phyloP scores from a whole-genome alignment of 2,329 filamentous ascomycete species.

The Aulographum hederae region DNA sequence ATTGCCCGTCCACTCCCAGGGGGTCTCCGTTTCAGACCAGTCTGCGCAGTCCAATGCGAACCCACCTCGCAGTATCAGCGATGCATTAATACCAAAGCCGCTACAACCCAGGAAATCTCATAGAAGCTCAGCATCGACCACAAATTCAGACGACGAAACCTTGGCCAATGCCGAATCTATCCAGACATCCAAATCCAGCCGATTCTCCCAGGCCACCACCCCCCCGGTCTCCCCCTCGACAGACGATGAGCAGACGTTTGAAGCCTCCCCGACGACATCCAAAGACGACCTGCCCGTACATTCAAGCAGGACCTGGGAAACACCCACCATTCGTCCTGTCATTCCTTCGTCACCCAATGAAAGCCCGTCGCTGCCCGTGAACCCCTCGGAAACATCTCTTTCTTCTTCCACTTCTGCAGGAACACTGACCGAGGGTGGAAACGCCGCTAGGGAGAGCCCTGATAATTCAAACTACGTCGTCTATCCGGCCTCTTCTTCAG shows the following conservation, averaged over 20 bases:
- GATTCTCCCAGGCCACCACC: slow-evolving; percentile 20
- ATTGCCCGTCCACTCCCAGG: slow-evolving; percentile 18
- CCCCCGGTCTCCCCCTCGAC: slow-evolving; percentile 17
- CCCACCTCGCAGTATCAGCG: not conserved
- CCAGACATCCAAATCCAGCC: slow-evolving; percentile 17
- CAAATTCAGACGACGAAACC: slow-evolving; percentile 19
- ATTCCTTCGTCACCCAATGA: too few species aligned
- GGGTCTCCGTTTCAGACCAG: slow-evolving; percentile 19
- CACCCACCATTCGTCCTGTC: too few species aligned
- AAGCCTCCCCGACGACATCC: not conserved
- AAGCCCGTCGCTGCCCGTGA: too few species aligned
- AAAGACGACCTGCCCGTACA: too few species aligned
- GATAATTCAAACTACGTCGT: too few species aligned
- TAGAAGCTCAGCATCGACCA: slow-evolving; percentile 19
- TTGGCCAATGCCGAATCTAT: slow-evolving; percentile 13
- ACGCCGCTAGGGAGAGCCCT: too few species aligned
- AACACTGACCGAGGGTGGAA: too few species aligned
- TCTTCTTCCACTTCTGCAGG: too few species aligned
- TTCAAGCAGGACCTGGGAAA: too few species aligned
- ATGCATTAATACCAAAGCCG: slow-evolving; percentile 15
- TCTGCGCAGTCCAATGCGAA: slow-evolving; percentile 1
- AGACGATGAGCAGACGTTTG: slow-evolving; percentile 5
- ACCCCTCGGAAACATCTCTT: too few species aligned
- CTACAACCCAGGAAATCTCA: slow-evolving; percentile 15
- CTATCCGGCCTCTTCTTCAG: too few species aligned